Evolutionary conservation across 1,139 yeast genomes (phyloP).

Genomic region (Blastobotrys raffinosifermentans): DNA sequence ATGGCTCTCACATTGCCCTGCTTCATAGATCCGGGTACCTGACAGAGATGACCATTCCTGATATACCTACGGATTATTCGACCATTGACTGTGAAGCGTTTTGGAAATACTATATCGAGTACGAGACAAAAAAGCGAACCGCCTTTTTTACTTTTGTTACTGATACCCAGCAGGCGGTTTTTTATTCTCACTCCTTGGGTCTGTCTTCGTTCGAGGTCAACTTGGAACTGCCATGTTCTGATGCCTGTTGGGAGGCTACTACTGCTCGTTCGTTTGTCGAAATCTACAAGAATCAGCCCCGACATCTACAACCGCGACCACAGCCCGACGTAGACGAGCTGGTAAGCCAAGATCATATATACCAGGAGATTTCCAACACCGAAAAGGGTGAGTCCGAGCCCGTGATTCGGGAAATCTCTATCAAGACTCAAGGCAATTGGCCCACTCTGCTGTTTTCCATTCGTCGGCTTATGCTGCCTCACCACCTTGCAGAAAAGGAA

Average conservation of each 20-base stretch:
- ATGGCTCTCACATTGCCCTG: conserved; percentile 31
- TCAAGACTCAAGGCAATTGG: conserved; percentile 32
- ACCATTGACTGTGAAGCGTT: conserved; percentile 17
- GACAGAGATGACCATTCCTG: conserved; percentile 22
- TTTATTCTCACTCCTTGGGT: conserved; percentile 25
- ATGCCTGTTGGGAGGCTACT: conserved; percentile 38
- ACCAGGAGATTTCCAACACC: conserved; percentile 1
- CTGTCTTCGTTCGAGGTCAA: conserved; percentile 36
- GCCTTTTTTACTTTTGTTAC: conserved; percentile 33
- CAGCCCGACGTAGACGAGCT: conserved; percentile 15
- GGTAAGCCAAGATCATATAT: conserved; percentile 1
- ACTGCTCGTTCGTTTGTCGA: conserved; percentile 25
- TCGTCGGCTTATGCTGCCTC: conserved; percentile 35
- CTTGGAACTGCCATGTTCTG: conserved; percentile 40
- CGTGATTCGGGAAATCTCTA: conserved; percentile 9
- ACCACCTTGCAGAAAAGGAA: conserved; percentile 33
- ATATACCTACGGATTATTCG: conserved; percentile 12
- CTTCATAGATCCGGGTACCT: conserved; percentile 30
- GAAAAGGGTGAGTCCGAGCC: conserved; percentile 3
- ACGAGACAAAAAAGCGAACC: conserved; percentile 32
- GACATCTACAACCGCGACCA: conserved; percentile 24
- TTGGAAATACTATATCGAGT: conserved; percentile 32
- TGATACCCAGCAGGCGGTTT: conserved; percentile 32
- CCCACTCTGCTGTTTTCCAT: conserved; percentile 39
- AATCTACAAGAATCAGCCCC: conserved; percentile 34